Base-by-base conservation (phyloP, 345 rosid genomes). In the Alliaria petiolata region DNA sequence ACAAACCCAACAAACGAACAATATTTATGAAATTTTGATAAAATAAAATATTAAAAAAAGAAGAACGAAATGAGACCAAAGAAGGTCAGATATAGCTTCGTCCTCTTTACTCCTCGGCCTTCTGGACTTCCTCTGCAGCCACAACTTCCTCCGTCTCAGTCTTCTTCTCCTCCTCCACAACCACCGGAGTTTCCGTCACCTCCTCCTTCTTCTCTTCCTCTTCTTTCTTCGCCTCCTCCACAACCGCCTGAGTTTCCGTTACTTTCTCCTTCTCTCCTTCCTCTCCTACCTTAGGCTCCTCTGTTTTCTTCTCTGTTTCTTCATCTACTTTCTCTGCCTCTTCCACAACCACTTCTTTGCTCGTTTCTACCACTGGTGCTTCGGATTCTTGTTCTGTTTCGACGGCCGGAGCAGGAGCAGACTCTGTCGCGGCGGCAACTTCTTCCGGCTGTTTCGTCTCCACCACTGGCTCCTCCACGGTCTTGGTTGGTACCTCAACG, bases 391-490 rank as follows among this genome's bases (percentile, higher is more conserved):
- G 36, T 34, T 74, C 78, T 14, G 61, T 31, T 36, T 0, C 78
- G 40, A 49, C 14, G 46, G 57, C 46, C 17, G 47, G 70, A 49
- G 50, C 56, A 64, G 69, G 43, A 46, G 9, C 51, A 39, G 61
- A 26, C 39, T 52, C 70, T 52, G 71, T 68, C 31, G 7, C 53
- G 11, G 25, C 17, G 57, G 15, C 33, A 38, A 33, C 36, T 51
- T 74, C 67, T 65, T 74, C 57, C 0, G 57, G 55, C 40, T 43
- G 28, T 30, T 64, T 28, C 14, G 77, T 54, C 46, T 50, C 69
- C 40, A 55, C 67, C 33, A 49, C 53, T 60, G 78, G 47, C 63
- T 67, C 74, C 34, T 67, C 78, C 68, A 60, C n/a, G n/a, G n/a
- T n/a, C n/a, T n/a, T n/a, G n/a, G n/a, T n/a, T n/a, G n/a, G n/a